Conservation (phyloP, 2,329 filamentous ascomycete genomes). For the Helotiales sp. region DNA sequence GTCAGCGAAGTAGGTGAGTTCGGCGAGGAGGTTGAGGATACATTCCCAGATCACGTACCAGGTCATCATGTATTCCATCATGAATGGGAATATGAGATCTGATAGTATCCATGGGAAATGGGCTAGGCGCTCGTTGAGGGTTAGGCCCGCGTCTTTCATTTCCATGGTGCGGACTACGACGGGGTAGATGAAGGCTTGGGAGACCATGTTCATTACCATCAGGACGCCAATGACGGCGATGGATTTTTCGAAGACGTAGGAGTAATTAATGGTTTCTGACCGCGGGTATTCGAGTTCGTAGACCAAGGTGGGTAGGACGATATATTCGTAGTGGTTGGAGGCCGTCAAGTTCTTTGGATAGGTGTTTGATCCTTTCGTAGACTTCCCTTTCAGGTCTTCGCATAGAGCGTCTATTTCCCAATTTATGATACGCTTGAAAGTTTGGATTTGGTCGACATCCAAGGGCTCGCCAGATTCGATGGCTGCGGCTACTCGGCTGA, state of each 20-base stretch:
- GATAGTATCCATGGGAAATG: slow-evolving; percentile 75
- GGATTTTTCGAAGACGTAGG: slow-evolving; percentile 72
- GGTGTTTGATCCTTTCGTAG: slow-evolving; percentile 46
- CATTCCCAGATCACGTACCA: slow-evolving; percentile 85
- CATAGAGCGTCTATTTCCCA: slow-evolving; percentile 63
- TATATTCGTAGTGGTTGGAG: slow-evolving; percentile 68
- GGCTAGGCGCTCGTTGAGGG: slow-evolving; percentile 58
- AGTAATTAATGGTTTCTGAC: slow-evolving; percentile 69
- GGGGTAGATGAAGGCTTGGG: slow-evolving; percentile 76
- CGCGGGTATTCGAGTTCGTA: slow-evolving; percentile 80
- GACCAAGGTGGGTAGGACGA: slow-evolving; percentile 72
- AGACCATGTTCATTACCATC: slow-evolving; percentile 77
- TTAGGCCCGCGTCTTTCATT: slow-evolving; percentile 66
- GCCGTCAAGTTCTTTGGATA: slow-evolving; percentile 72
- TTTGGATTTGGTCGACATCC: slow-evolving; percentile 58
- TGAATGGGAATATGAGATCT: slow-evolving; percentile 75
- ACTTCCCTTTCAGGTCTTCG: slow-evolving; percentile 58
- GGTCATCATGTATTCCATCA: slow-evolving; percentile 54
- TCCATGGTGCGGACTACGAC: slow-evolving; percentile 65
- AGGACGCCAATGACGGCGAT: slow-evolving; percentile 71
- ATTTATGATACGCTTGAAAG: slow-evolving; percentile 65
- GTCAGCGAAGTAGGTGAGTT: slow-evolving; percentile 76
- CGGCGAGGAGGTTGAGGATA: slow-evolving; percentile 72
- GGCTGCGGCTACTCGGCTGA: slow-evolving; percentile 60
- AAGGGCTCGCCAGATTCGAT: slow-evolving; percentile 63